phyloP scores from a whole-genome alignment of 805 yeast genomes.

The Schizosaccharomyces pombe region DNA sequence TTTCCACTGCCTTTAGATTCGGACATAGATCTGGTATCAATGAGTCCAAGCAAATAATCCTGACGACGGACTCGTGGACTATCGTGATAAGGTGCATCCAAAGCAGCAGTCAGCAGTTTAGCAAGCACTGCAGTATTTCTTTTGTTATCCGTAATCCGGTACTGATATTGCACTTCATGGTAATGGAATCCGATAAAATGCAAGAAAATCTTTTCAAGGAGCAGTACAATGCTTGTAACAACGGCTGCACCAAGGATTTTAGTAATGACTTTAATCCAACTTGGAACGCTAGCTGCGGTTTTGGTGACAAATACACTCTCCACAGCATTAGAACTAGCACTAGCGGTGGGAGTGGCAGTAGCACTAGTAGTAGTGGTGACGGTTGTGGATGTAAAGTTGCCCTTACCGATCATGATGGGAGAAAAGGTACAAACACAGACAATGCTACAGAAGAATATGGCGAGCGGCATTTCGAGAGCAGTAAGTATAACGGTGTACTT shows the following conservation, averaged over 20 bases:
- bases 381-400: slow-evolving; percentile 5
- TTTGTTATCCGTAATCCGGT: slow-evolving; percentile 18
- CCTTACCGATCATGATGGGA: slow-evolving; percentile 9
- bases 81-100: slow-evolving; percentile 16
- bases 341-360: not conserved
- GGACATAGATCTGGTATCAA: too few relatives aligned
- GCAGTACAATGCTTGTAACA: slow-evolving; percentile 16
- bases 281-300: not conserved
- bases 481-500: slow-evolving; percentile 14
- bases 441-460: slow-evolving; percentile 17
- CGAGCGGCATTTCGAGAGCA: slow-evolving; percentile 17
- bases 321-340: not conserved
- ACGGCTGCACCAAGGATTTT: slow-evolving; percentile 18
- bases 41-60: slow-evolving; percentile 12
- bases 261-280: slow-evolving; percentile 17
- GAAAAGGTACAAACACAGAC: slow-evolving; percentile 17
- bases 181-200: slow-evolving; percentile 19
- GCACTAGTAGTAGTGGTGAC: slow-evolving; percentile 8
- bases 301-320: not conserved
- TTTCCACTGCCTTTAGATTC: not conserved
- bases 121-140: slow-evolving; percentile 14
- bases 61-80: slow-evolving; percentile 18
- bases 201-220: slow-evolving; percentile 18
- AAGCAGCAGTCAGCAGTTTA: slow-evolving; percentile 15
- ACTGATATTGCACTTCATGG: slow-evolving; percentile 19